phyloP scores from a whole-genome alignment of 164 flowering plant genomes.

The Pachysandra terminalis region DNA sequence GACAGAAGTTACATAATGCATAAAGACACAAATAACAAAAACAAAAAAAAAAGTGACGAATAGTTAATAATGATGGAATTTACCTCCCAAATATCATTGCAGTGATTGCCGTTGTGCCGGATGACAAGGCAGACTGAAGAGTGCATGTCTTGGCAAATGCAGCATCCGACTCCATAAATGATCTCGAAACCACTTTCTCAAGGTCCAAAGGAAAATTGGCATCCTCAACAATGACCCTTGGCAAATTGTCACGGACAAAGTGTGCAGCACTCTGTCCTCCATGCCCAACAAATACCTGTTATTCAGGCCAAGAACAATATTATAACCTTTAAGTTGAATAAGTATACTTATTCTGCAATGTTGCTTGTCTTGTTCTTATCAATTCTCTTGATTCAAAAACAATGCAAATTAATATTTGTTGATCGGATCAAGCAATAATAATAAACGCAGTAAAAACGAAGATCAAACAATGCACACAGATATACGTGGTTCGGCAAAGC shows the following conservation, averaged over 20 bases:
- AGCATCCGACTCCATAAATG: conserved; percentile 70
- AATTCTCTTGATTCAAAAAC: not conserved
- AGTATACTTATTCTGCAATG: not conserved
- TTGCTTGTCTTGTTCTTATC: not conserved
- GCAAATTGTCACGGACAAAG: conserved; percentile 90
- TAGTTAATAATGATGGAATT: not conserved
- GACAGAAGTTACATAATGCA: not conserved
- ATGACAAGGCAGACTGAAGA: conserved; percentile 56
- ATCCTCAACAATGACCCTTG: conserved; percentile 85
- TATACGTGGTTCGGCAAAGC: too few species aligned
- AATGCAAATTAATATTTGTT: too few species aligned
- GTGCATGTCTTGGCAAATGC: conserved; percentile 63
- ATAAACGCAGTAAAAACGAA: too few species aligned
- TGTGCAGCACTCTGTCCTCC: conserved; percentile 86
- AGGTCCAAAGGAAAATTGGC: conserved; percentile 86
- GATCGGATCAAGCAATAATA: too few species aligned
- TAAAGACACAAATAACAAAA: too few species aligned
- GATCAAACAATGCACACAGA: too few species aligned
- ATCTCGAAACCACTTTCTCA: conserved; percentile 78
- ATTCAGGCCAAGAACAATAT: conserved; percentile 4
- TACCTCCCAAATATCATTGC: conserved; percentile 96
- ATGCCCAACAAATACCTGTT: conserved; percentile 97
- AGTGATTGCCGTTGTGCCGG: conserved; percentile 93
- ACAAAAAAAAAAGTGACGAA: too few species aligned
- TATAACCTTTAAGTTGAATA: not conserved